Evolutionary conservation across 805 yeast species (phyloP), one percentile per base, ranked within the genome.

Genomic region (Ogataea polymorpha): DNA sequence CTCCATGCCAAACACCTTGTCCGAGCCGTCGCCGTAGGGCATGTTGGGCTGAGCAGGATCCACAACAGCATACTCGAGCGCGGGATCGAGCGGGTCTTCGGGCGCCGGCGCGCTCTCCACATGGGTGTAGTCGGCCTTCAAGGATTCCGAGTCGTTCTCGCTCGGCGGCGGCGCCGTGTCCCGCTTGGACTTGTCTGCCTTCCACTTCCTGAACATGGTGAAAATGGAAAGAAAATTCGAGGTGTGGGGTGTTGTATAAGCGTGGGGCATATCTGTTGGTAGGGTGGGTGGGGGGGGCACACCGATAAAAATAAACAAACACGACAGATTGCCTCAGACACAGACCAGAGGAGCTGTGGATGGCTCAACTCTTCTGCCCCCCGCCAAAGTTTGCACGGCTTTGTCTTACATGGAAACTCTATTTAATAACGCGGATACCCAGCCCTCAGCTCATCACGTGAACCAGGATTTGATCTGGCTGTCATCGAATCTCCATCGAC

Each of bases 1-100:
- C 58, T 86, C 93, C 75, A 83, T 77, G 1, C 95, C 95, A 59
- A 77, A 85, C 16, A 85, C 73, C 59, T 83, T 85, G 45, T 75
- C 68, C 6, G 80, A 67, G 2, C 89, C 90, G 57, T 80, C 81
- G 5, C 88, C 90, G 55, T 62, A 79, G 8, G 82, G 82, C 45
- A 67, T 42, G 10, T 53, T 32, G 6, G 50, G 42, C 15, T 55
- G 48, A 2, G 41, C 37, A 11, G 42, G 40, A 30, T 56, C 53
- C 5, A 54, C 37, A 4, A 56, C 47, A 18, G 45, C 44, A 37
- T 41, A 50, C 21, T 56, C 59, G 16, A 61, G 35, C 24, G 38
- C 50, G 7, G 51, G 53, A 25, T 58, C 62, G 24, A 49, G 46
- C 9, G 51, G 50, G 16, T 51, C 56, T 17, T 50, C 53, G 11